These are phyloP conservation scores for Astrocystis sublimbata DNA, from an alignment of 495 filamentous ascomycete species.

Conservation along the genomic window DNA sequence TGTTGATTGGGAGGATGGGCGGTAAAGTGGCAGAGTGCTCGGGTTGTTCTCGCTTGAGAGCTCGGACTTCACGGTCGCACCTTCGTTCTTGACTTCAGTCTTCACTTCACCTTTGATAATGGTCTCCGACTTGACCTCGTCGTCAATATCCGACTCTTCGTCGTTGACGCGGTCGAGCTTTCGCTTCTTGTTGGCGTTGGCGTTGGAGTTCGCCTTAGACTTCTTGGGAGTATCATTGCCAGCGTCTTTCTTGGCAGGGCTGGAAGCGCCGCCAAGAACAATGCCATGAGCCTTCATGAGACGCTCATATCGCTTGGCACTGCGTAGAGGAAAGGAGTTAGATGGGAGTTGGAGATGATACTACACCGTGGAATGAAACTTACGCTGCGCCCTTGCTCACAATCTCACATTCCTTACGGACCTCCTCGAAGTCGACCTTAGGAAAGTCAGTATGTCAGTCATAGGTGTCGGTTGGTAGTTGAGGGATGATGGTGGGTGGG, in stretches of 20 bases:
- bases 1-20: conserved; percentile 7
- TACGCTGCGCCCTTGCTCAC: conserved; percentile 67
- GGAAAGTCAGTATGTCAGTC: conserved; percentile 20
- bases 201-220: too few relatives aligned
- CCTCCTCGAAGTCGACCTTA: conserved; percentile 63
- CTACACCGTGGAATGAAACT: conserved; percentile 33
- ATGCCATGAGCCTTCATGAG: conserved; percentile 61
- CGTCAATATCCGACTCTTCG: conserved; percentile 38
- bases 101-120: conserved; percentile 33
- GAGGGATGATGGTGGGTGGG: not conserved
- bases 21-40: conserved; percentile 7
- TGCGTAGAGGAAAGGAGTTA: conserved; percentile 25
- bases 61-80: conserved; percentile 33
- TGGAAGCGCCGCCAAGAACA: conserved; percentile 15
- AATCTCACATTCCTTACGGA: conserved; percentile 64
- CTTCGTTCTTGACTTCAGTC: conserved; percentile 36
- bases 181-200: conserved; percentile 40
- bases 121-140: conserved; percentile 32
- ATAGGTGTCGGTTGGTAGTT: not conserved
- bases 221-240: conserved; percentile 25
- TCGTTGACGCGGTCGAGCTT: conserved; percentile 39
- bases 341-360: not conserved
- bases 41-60: conserved; percentile 18
- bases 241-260: conserved; percentile 30
- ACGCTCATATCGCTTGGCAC: conserved; percentile 66